Base-by-base conservation (phyloP, 1,284 basidiomycete genomes). In the Apiotrichum domesticum region DNA sequence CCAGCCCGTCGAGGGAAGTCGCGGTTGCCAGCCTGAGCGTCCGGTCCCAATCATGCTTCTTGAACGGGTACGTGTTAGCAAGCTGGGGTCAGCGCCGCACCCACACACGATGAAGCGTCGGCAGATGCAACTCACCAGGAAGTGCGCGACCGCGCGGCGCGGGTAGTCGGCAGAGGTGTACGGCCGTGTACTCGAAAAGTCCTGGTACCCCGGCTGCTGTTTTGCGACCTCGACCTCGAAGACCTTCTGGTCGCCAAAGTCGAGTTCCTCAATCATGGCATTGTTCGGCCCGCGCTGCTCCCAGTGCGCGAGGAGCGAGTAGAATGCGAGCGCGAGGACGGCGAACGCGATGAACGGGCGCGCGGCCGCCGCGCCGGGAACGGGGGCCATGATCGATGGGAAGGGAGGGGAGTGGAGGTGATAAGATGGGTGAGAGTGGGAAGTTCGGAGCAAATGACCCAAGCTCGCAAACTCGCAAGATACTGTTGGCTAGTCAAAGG, bases 21-120 rank as follows among this genome's bases (percentile, higher is more conserved):
- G 71, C 66, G 15, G 65, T 56, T 2, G 70, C 75, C 3, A 74
- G 62, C 42, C 66, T 50, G 15, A 78, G 65, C 11, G 73, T 74
- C n/a, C 54, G 37, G 13, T 41, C 43, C 76, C 76, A 78, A 52
- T 75, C 69, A 7, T 62, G 29, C 11, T 63, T 59, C 0, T 67
- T 73, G 58, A 70, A 78, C 6, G 70, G 71, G 55, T 76, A 73
- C 2, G 74, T 77, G 57, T 77, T 77, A 0, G 75, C 76, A 4
- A 78, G 67, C 76, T 78, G 51, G 8, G 39, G 33, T 41, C 11
- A n/a, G 39, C 41, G 6, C 32, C 35, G 51, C 37, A 52, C 47
- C 39, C 6, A 21, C 8, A 15, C 6, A 6, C 11, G n/a, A 13
- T 35, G 13, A 9, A 39, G 7, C 41, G 1, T 14, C 29, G 40